phyloP scores from a whole-genome alignment of 2,329 filamentous ascomycete genomes.

The Trichoderma brevicompactum region DNA sequence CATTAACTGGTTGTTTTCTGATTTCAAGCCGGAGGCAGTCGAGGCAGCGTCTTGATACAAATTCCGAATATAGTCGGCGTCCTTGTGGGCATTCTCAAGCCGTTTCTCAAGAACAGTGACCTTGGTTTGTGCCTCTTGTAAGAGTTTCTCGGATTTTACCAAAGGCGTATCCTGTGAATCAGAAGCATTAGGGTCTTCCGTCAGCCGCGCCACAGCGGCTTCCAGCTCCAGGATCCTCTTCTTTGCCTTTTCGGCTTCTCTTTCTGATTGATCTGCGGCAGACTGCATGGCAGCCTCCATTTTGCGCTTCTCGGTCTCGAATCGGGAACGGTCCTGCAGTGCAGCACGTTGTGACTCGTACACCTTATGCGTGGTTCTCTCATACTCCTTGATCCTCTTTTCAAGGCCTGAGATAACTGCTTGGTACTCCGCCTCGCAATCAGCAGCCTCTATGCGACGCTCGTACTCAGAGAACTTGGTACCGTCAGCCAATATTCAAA shows the following conservation, averaged over 20 bases:
- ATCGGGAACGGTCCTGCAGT: constrained; percentile 54
- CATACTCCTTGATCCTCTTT: constrained; percentile 51
- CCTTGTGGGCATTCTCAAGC: constrained; percentile 49
- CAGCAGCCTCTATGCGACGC: constrained; percentile 36
- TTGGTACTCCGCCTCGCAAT: constrained; percentile 45
- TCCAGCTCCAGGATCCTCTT: constrained; percentile 47
- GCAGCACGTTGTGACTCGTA: constrained; percentile 55
- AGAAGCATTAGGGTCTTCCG: constrained; percentile 33
- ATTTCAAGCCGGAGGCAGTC: constrained; percentile 49
- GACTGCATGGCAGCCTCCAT: constrained; percentile 41
- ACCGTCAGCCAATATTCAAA: not conserved
- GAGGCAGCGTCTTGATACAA: constrained; percentile 64
- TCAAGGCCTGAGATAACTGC: constrained; percentile 51
- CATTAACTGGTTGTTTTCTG: constrained; percentile 54
- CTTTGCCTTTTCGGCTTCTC: constrained; percentile 46
- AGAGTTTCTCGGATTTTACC: constrained; percentile 38
- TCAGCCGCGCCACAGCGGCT: constrained; percentile 39
- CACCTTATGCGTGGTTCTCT: constrained; percentile 50
- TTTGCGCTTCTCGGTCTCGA: constrained; percentile 53
- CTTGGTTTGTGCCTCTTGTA: constrained; percentile 46
- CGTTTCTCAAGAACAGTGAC: constrained; percentile 49
- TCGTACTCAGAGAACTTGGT: constrained; percentile 40
- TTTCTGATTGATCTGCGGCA: constrained; percentile 36
- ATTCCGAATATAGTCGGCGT: constrained; percentile 60
- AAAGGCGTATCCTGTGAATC: constrained; percentile 37